Evolutionary conservation across 1,284 basidiomycete species (phyloP).

Genomic region (Fomitopsis palustris): DNA sequence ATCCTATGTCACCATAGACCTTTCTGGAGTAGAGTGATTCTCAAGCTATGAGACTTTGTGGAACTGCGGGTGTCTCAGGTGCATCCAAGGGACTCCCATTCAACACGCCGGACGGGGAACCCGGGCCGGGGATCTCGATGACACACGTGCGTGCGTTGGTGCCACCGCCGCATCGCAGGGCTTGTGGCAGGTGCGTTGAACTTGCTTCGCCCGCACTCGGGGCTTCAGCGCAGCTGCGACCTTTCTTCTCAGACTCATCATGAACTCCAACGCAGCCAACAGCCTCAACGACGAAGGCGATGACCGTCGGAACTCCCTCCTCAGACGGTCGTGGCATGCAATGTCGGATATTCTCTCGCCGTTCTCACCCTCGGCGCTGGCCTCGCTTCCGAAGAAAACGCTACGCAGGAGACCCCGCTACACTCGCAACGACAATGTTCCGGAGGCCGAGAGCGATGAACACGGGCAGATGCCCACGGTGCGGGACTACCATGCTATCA

Average conservation of each 20-base stretch:
- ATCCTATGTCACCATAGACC: too few relatives aligned
- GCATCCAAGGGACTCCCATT: too few relatives aligned
- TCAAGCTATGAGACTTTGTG: too few relatives aligned
- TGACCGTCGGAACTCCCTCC: conserved; percentile 22
- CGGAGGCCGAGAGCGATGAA: conserved; percentile 49
- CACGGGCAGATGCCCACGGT: conserved; percentile 55
- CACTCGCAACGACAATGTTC: conserved; percentile 66
- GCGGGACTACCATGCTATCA: conserved; percentile 71
- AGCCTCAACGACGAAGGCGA: conserved; percentile 16
- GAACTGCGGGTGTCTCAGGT: too few relatives aligned
- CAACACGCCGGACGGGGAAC: too few relatives aligned
- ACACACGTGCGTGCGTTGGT: not conserved
- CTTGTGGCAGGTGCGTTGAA: too few relatives aligned
- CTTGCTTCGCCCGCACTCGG: not conserved
- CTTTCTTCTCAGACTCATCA: conserved; percentile 6
- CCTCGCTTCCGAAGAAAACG: conserved; percentile 56
- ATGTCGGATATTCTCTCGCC: conserved; percentile 60
- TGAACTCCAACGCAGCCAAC: conserved; percentile 14
- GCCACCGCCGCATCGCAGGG: not conserved
- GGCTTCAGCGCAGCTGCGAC: not conserved
- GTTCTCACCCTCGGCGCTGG: conserved; percentile 68
- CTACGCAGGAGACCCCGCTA: conserved; percentile 50
- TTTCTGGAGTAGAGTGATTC: too few relatives aligned
- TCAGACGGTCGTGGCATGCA: conserved; percentile 51
- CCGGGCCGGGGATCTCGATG: not conserved